These are phyloP conservation scores for Dendrostoma leiphaemia DNA, from an alignment of 2,329 filamentous ascomycete species.

Conservation along the genomic window DNA sequence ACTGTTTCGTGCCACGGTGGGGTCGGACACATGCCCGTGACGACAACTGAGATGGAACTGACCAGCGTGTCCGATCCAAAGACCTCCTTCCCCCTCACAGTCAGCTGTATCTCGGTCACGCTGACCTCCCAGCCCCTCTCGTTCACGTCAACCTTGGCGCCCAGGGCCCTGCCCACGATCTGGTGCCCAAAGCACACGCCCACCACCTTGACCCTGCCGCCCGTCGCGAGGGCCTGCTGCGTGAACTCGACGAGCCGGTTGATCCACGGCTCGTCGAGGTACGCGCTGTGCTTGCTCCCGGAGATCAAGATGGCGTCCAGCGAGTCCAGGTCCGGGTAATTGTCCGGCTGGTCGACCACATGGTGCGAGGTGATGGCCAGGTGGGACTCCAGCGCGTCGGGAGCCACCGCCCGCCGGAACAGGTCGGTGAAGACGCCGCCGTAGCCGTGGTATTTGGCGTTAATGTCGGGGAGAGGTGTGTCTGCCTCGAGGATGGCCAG, in stretches of 20 bases:
- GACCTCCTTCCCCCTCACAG: constrained; percentile 65
- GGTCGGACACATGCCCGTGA: no score
- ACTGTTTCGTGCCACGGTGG: neutral
- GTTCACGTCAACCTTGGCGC: constrained; percentile 63
- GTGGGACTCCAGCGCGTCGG: constrained; percentile 40
- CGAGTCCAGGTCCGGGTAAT: constrained; percentile 70
- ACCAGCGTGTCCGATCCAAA: constrained; percentile 65
- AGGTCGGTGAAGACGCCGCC: constrained; percentile 66
- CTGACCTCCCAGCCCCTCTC: constrained; percentile 78
- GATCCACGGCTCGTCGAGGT: constrained; percentile 75
- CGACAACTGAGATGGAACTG: no score
- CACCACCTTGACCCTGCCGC: constrained; percentile 66
- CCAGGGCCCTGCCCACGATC: constrained; percentile 73
- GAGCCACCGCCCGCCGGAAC: constrained; percentile 50
- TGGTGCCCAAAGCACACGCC: constrained; percentile 89
- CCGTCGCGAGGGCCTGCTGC: constrained; percentile 49
- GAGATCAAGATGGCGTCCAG: constrained; percentile 83
- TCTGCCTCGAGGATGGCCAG: constrained; percentile 90
- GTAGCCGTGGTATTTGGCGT: constrained; percentile 69
- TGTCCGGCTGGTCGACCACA: constrained; percentile 61
- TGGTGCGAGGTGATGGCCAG: constrained; percentile 67
- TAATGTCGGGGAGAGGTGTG: constrained; percentile 64
- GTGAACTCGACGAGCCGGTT: constrained; percentile 69
- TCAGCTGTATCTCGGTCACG: constrained; percentile 68
- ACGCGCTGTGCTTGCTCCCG: constrained; percentile 72